These are phyloP conservation scores for Mycosphaerella arachidis DNA, from an alignment of 2,329 filamentous ascomycete genomes.

Conservation along the genomic window DNA sequence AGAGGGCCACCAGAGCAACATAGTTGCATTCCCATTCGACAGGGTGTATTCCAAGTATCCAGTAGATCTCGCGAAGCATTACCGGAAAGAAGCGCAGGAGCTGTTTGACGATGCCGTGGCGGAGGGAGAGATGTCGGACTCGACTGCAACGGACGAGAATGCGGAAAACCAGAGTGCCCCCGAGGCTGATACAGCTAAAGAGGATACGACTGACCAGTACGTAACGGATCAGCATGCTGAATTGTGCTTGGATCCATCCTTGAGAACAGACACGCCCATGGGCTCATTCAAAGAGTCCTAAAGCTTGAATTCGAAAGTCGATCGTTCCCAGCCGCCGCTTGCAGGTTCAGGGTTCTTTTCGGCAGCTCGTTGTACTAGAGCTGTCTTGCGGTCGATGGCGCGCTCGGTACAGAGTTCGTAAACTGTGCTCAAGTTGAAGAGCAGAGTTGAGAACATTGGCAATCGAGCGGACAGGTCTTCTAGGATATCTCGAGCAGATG, in stretches of 20 bases:
- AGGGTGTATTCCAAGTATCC: neutral
- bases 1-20: neutral
- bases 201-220: too few species aligned
- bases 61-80: neutral
- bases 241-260: neutral
- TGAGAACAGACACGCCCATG: neutral
- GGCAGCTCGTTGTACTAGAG: constrained; percentile 49
- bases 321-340: constrained; percentile 30
- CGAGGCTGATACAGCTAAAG: too few species aligned
- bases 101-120: neutral
- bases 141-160: neutral
- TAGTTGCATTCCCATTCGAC: neutral
- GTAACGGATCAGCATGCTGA: neutral
- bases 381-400: constrained; percentile 64
- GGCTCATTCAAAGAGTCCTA: constrained; percentile 5
- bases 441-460: constrained; percentile 68
- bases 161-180: neutral
- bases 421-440: constrained; percentile 86
- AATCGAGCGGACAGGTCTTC: constrained; percentile 61
- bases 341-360: constrained; percentile 15
- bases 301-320: constrained; percentile 31
- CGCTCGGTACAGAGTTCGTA: constrained; percentile 88
- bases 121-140: neutral
- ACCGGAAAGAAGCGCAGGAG: neutral
- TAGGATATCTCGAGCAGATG: constrained; percentile 64